Evolutionary conservation across 768 basidiomycete species (phyloP).

Genomic region (Mycena rebaudengoi): DNA sequence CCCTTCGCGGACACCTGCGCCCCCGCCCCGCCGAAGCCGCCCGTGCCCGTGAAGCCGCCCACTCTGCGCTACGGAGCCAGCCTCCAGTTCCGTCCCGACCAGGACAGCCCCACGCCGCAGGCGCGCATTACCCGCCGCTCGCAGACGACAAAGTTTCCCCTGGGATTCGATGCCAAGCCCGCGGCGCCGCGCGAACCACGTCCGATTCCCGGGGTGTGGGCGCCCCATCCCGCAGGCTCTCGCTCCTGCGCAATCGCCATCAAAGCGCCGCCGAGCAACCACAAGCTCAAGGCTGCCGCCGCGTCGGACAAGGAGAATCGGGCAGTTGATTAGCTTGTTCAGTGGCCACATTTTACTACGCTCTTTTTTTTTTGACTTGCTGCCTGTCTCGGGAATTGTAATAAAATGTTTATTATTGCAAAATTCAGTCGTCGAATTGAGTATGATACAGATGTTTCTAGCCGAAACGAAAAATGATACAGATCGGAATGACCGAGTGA

Average conservation of each 20-base stretch:
- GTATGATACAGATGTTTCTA: constrained; percentile 19
- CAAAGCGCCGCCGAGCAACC: constrained; percentile 11
- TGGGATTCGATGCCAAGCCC: too few relatives aligned
- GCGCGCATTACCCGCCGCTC: too few relatives aligned
- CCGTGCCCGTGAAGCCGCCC: constrained; percentile 11
- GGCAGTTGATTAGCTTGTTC: too few relatives aligned
- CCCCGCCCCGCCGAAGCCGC: neutral
- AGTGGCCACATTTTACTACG: too few relatives aligned
- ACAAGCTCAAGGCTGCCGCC: neutral
- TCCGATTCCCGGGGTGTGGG: constrained; percentile 14
- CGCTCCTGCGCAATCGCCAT: constrained; percentile 22
- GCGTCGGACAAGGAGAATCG: constrained; percentile 23
- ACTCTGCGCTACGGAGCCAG: neutral
- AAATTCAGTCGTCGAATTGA: too few relatives aligned
- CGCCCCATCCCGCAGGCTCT: constrained; percentile 23
- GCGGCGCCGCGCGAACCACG: neutral
- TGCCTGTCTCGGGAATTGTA: too few relatives aligned
- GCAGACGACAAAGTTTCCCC: too few relatives aligned
- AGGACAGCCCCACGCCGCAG: constrained; percentile 23
- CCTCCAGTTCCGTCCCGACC: constrained; percentile 5
- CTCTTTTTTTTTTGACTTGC: too few relatives aligned
- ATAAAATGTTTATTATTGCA: too few relatives aligned
- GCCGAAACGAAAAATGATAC: constrained; percentile 7
- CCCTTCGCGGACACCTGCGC: neutral
- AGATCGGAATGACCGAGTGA: neutral